Evolutionary conservation across 2,329 filamentous ascomycete species (phyloP).

Genomic region (Paecilomyces dactylethromorphus): DNA sequence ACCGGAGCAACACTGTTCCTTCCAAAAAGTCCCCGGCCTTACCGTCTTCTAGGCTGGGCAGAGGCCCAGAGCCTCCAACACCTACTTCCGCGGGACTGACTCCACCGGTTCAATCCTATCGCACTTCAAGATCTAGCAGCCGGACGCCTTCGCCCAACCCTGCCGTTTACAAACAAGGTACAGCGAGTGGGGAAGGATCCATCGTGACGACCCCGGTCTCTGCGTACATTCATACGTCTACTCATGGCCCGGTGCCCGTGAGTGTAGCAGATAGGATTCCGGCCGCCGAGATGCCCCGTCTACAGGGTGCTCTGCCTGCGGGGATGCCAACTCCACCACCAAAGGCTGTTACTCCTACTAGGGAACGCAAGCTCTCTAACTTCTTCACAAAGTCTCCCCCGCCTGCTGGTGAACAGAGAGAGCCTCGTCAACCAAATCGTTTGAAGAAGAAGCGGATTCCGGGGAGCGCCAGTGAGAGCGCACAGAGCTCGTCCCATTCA

Average conservation of each 20-base stretch:
- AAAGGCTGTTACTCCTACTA: slow-evolving; percentile 49
- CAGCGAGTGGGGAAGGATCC: slow-evolving; percentile 3
- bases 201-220: slow-evolving; percentile 12
- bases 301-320: not conserved
- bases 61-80: slow-evolving; percentile 46
- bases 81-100: slow-evolving; percentile 34
- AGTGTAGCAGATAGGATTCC: slow-evolving; percentile 7
- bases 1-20: slow-evolving; percentile 84
- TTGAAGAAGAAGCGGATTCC: slow-evolving; percentile 79
- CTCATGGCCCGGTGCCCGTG: slow-evolving; percentile 24
- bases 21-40: slow-evolving; percentile 79
- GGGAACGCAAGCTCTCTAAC: slow-evolving; percentile 61
- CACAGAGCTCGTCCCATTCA: slow-evolving; percentile 82
- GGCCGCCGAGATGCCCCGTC: not conserved
- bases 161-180: not conserved
- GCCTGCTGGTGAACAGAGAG: slow-evolving; percentile 52
- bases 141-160: slow-evolving; percentile 14
- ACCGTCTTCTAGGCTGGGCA: slow-evolving; percentile 60
- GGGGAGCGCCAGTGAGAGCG: slow-evolving; percentile 72
- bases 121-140: slow-evolving; percentile 23
- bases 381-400: slow-evolving; percentile 65
- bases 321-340: slow-evolving; percentile 20
- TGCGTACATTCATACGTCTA: slow-evolving; percentile 24
- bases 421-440: slow-evolving; percentile 73
- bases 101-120: slow-evolving; percentile 18